Base-by-base conservation (phyloP, 495 filamentous ascomycete species). In the Podospora anserina region DNA sequence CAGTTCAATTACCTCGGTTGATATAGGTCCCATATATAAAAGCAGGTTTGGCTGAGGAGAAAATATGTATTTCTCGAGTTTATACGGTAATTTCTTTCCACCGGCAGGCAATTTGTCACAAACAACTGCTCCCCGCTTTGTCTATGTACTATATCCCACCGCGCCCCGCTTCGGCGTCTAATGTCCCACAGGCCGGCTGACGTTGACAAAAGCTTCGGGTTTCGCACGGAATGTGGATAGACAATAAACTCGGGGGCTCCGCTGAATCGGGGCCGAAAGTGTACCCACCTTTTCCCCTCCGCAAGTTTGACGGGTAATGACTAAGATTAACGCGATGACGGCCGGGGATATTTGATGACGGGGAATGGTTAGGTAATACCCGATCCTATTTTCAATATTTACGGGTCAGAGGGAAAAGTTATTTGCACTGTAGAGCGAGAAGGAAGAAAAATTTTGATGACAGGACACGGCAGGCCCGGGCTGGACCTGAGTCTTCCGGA, bases 91-190 rank as follows among this genome's bases (percentile, higher is more conserved):
- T 56, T 6, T 15, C 11, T 19, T 58, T 26, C 5, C 32, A 18
- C 27, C 59, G 59, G 59, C 59, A 61, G 59, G 59, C 59, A 61
- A 27, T 32, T 27, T 28, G 28, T 49, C 39, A 49, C 39, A 18
- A 16, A 6, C 23, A 3, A 60, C 19, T 27, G 26, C 27, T 28
- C 59, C 59, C 59, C 59, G 55, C 27, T 27, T 61, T 26, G 23
- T 23, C 23, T 23, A 23, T 23, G 1, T 23, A 23, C 23, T 23
- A 26, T 61, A 18, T 58, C 23, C 23, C 56, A 20, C 56, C 13
- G 23, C 56, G 23, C 59, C 27, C 59, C 59, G 23, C 59, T 61
- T 61, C 59, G 59, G 59, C 19, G 5, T 27, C 56, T 58, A 20
- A 58, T 58, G 56, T 58, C 56, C 56, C 56, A 58, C 56, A 19